Base-by-base conservation (phyloP, 2,329 filamentous ascomycete species). In the Aspergillus niger region DNA sequence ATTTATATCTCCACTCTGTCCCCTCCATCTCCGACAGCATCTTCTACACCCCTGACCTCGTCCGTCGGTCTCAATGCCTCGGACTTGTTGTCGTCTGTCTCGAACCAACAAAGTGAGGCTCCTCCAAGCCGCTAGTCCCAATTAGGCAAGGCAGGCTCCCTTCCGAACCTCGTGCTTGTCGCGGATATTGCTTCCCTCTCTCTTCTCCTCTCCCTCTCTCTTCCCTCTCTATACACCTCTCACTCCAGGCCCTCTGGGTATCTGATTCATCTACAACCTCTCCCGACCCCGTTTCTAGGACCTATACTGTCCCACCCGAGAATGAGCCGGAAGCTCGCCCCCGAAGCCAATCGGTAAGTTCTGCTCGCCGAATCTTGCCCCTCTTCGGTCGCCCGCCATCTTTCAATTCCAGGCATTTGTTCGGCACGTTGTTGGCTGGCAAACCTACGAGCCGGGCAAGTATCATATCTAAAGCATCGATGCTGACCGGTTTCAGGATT, bases 331-430 rank as follows among this genome's bases (percentile, higher is more conserved):
- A 98, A 97, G 88, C 90, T 98, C 86, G 93, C 93, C 83, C 93
- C 95, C 82, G 95, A 99, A 91, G 93, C 97, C 84, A 98, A 98
- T 86, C 90, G 92, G 92, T 96, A 83, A 76, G 89, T 83, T 58
- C 59, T 49, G 56, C 44, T 60, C 52, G 61, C 58, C 50, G 36
- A 62, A 63, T 57, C 65, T 62, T 71, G 66, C 72, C 72, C 70
- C 72, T 71, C 69, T 67, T 17, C 36, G 51, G 48, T 57, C 44
- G 20, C 53, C 52, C 26, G 49, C 50, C 60, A 55, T 43, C 49
- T 22, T 57, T 57, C 39, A 8, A 38, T 48, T 41, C 32, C 50
- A 7, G 43, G 20, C 53, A 22, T 22, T 20, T 22, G 36, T 38
- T 41, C 49, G 30, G 47, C 26, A 30, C 28, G 36, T 50, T 17